Evolutionary conservation across 2,329 filamentous ascomycete species (phyloP).

Genomic region (Juglanconis oblonga): DNA sequence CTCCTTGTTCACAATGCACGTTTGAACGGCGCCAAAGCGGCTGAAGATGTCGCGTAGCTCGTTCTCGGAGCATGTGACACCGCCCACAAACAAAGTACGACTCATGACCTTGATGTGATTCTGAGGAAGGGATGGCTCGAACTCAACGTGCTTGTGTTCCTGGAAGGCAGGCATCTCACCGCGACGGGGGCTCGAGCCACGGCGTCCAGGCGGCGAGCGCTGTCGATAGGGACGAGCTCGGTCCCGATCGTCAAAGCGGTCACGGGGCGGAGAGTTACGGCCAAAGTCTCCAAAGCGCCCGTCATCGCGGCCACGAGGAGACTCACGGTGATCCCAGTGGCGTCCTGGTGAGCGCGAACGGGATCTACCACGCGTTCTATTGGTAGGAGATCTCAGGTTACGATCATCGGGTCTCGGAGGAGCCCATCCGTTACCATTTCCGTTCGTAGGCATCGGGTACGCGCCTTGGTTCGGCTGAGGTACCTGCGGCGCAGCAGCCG

Average conservation of each 20-base stretch:
- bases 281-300: slow-evolving; percentile 73
- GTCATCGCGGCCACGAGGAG: slow-evolving; percentile 63
- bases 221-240: slow-evolving; percentile 71
- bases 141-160: slow-evolving; percentile 70
- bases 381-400: slow-evolving; percentile 61
- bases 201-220: slow-evolving; percentile 73
- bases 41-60: slow-evolving; percentile 80
- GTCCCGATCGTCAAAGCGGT: slow-evolving; percentile 54
- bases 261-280: slow-evolving; percentile 59
- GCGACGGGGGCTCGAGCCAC: slow-evolving; percentile 55
- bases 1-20: slow-evolving; percentile 96
- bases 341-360: slow-evolving; percentile 78
- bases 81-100: slow-evolving; percentile 93
- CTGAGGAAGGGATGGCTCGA: slow-evolving; percentile 69
- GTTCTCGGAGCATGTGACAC: slow-evolving; percentile 80
- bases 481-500: slow-evolving; percentile 33
- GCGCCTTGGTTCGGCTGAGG: slow-evolving; percentile 39
- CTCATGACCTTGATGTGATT: slow-evolving; percentile 90
- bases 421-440: slow-evolving; percentile 31
- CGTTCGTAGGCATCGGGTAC: slow-evolving; percentile 32
- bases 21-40: slow-evolving; percentile 84
- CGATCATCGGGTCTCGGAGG: slow-evolving; percentile 42
- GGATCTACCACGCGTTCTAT: slow-evolving; percentile 60
- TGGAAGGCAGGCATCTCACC: slow-evolving; percentile 35
- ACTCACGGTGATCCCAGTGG: slow-evolving; percentile 65